Evolutionary conservation across 371 early-diverging fungal genomes (phyloP), one percentile per base, ranked within the genome.

Genomic region (Mortierella sp.): DNA sequence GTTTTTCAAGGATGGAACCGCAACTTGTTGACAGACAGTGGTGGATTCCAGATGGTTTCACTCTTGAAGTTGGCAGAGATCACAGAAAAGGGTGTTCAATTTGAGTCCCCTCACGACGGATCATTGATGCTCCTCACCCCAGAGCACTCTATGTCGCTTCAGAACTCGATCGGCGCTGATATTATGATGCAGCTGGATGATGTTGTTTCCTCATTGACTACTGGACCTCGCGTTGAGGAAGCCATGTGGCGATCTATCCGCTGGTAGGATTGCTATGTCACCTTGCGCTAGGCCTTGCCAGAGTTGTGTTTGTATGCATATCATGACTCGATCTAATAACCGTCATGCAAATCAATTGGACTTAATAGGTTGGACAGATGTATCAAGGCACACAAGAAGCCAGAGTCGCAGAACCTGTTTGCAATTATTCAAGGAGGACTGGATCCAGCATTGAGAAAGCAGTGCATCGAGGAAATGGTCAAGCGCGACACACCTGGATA

Each of bases 121-220:
- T 93, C 94, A 18, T 84, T 90, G 75, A 96, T 96, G 94, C 89
- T 98, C 87, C 90, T 98, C 86, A 98, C 98, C n/a, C 99, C 99
- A 3, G 99, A 99, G 81, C 95, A 97, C 79, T 97, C 97, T 14
- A 98, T 98, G 88, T 91, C 92, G 11, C 90, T 98, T 82, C 99
- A 99, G 87, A 98, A 97, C 88, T 92, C 93, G n/a, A 97, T 99
- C 82, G 98, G 98, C 27, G 97, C 98, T 2, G 99, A 98, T 89
- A 98, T 99, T 68, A 97, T 98, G 91, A 98, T 99, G 99, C 99
- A 98, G 85, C 88, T 99, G 75, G 99, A 99, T 87, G 98, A 99
- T 89, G 99, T 99, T 24, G 97, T 98, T 5, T 96, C 97, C 32
- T 96, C 98, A 21, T 88, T 97, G 75, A 94, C 95, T 11, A 92